Base-by-base conservation (phyloP, 192 early-diverging fungal genomes). In the Bifiguratus adelaidae region DNA sequence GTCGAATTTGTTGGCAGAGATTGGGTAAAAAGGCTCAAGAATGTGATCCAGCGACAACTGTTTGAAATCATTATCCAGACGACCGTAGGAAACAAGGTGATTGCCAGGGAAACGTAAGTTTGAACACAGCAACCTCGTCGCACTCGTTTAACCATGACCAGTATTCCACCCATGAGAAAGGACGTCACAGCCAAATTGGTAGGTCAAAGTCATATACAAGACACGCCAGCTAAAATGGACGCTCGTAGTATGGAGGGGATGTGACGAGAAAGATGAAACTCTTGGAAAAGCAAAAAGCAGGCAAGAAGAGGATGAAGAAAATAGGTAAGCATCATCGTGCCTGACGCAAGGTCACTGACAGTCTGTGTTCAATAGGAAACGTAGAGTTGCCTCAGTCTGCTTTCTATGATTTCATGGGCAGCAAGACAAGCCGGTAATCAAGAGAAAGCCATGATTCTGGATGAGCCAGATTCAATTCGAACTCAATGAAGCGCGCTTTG, bases 261-360 rank as follows among this genome's bases (percentile, higher is more conserved):
- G 79, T 92, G 11, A 88, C 92, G 2, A 78, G 95, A 20, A 95
- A 92, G 65, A 98, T 96, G 95, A 98, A 98, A 67, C 74, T 98
- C 34, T 58, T 98, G 48, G 82, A 93, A 41, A 86, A 85, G 46
- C 90, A 93, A 68, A 95, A 95, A 68, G 91, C 84, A 43, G 92
- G 91, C 44, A 98, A 98, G 73, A 95, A 96, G 73, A 70, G 84
- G 34, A 88, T 94, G 86, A 78, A 72, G 58, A 72, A 74, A 53
- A 81, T 83, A 58, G 83, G 83, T 63, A 55, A 53, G 44, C 24
- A 6, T 3, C 22, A 38, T 29, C 7, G 4, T 33, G 19, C 19
- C 13, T 30, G 13, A 18, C 20, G 19, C 37, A 13, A 27, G 5
- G n/a, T 41, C 24, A 30, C 6, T 16, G 44, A 11, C 3, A 27